A percentile compares a stretch with the other conserved stretches of the same genome.
These are phyloP conservation scores for Umbellularia californica DNA, from an alignment of 164 flowering plant species.

Conservation along the genomic window DNA sequence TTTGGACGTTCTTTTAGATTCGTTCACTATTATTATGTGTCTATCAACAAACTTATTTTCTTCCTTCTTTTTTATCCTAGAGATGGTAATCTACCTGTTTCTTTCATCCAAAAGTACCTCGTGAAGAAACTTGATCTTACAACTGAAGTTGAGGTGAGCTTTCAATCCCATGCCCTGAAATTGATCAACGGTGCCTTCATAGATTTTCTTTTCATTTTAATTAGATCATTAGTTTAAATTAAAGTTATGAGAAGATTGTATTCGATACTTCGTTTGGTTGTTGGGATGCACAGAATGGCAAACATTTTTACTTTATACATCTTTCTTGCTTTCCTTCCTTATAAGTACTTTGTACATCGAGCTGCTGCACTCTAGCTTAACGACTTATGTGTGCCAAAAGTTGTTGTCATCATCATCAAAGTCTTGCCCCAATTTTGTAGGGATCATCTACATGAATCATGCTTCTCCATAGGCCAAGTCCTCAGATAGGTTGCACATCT, in stretches of 20 bases:
- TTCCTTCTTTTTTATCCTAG: constrained; percentile 30
- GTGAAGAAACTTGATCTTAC: constrained; percentile 71
- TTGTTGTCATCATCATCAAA: too few relatives aligned
- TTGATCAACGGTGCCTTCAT: neutral
- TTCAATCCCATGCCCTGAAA: neutral
- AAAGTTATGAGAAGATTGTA: neutral
- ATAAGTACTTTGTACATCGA: neutral
- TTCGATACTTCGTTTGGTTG: too few relatives aligned
- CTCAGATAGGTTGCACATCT: too few relatives aligned
- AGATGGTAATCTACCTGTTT: constrained; percentile 73
- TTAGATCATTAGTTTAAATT: neutral
- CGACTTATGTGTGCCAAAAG: too few relatives aligned
- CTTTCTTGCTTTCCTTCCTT: neutral
- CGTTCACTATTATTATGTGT: too few relatives aligned
- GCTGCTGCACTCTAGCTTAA: neutral
- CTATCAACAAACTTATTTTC: neutral
- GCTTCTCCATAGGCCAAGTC: too few relatives aligned
- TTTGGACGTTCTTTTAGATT: neutral
- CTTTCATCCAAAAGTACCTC: constrained; percentile 76
- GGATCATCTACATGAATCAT: too few relatives aligned
- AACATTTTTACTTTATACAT: neutral
- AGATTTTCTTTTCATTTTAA: neutral
- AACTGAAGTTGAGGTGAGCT: constrained; percentile 74
- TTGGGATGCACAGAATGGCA: too few relatives aligned
- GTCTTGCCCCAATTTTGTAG: too few relatives aligned